Conservation (phyloP, 768 basidiomycete species). For the Clitopilus hobsonii region DNA sequence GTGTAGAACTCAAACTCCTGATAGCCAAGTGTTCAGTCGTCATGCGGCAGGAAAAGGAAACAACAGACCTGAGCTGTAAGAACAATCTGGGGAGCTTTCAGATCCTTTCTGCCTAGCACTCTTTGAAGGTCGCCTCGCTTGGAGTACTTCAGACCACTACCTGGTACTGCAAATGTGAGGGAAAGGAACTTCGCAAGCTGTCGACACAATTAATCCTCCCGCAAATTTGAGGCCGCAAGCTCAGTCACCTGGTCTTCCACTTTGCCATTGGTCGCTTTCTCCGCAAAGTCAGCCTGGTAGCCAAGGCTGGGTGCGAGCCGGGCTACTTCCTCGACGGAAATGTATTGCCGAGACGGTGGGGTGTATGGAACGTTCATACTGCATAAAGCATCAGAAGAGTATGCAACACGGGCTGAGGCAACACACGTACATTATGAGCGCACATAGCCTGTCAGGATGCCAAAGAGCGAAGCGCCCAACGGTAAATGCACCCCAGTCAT, state of each 20-base stretch:
- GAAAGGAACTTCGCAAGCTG: conserved; percentile 36
- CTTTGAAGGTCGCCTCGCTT: conserved; percentile 21
- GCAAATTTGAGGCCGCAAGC: neutral
- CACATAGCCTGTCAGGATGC: conserved; percentile 59
- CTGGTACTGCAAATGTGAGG: conserved; percentile 20
- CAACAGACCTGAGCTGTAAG: conserved; percentile 21
- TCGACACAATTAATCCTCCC: neutral
- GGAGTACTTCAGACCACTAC: conserved; percentile 9
- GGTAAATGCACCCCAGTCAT: conserved; percentile 75
- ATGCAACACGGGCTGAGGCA: neutral
- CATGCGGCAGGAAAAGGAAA: neutral
- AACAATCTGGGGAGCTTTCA: conserved; percentile 11
- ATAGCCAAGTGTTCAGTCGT: neutral
- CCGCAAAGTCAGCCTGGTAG: conserved; percentile 68
- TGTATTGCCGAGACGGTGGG: conserved; percentile 48
- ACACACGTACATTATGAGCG: conserved; percentile 52
- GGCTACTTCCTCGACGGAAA: conserved; percentile 48
- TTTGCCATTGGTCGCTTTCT: conserved; percentile 42
- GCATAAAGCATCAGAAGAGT: conserved; percentile 1
- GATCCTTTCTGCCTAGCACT: conserved; percentile 13
- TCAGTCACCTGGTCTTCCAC: conserved; percentile 53
- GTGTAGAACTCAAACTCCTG: conserved; percentile 58
- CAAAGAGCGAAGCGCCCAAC: conserved; percentile 68
- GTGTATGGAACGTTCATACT: conserved; percentile 67
- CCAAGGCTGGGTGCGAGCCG: conserved; percentile 50